phyloP scores from a whole-genome alignment of 768 basidiomycete genomes.

The Xanthoconium purpureum region DNA sequence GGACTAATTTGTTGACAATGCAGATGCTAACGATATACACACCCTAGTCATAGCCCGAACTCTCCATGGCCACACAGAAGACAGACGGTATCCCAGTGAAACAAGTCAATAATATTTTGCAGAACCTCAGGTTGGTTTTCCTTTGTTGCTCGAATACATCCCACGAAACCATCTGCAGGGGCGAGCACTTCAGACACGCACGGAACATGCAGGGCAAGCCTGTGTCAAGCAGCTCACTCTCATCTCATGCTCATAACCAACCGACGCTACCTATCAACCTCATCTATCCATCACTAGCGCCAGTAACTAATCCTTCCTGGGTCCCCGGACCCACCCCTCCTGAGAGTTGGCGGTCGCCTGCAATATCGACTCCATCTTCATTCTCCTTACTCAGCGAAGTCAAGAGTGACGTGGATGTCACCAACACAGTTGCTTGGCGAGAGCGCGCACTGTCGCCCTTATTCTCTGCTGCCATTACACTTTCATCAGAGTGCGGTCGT shows the following conservation, averaged over 20 bases:
- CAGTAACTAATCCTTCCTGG: constrained; percentile 14
- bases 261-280: constrained; percentile 47
- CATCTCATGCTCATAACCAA: constrained; percentile 33
- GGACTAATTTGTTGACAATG: not conserved
- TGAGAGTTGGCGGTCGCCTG: constrained; percentile 51
- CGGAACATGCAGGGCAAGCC: constrained; percentile 47
- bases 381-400: constrained; percentile 6
- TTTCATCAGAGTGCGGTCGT: not conserved
- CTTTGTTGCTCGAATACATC: not conserved
- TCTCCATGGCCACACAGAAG: constrained; percentile 14
- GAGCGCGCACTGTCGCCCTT: constrained; percentile 53
- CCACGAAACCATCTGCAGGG: constrained; percentile 38
- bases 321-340: constrained; percentile 52
- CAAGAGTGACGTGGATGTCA: constrained; percentile 10
- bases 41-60: not conserved
- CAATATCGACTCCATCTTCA: constrained; percentile 12
- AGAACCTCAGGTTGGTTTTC: constrained; percentile 25
- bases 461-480: constrained; percentile 25
- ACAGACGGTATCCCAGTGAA: constrained; percentile 12
- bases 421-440: constrained; percentile 45
- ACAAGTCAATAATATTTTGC: constrained; percentile 31
- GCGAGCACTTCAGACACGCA: constrained; percentile 66
- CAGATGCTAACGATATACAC: constrained; percentile 4
- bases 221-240: constrained; percentile 16
- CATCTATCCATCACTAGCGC: constrained; percentile 28